Base-by-base conservation (phyloP, 2,329 filamentous ascomycete genomes). In the Alternaria incomplexa region DNA sequence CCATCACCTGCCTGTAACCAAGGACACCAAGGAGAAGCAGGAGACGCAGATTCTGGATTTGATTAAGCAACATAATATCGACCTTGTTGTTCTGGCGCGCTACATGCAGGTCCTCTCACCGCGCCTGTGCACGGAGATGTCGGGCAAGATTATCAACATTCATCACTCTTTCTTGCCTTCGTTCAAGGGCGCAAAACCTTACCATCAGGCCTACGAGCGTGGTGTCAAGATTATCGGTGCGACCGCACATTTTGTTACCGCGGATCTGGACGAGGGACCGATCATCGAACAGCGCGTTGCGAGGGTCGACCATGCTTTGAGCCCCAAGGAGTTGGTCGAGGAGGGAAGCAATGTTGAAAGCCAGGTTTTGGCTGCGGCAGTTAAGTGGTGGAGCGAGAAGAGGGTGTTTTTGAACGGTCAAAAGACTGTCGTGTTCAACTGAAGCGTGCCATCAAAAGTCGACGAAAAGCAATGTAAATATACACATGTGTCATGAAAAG, bases 191-290 rank as follows among this genome's bases (percentile, higher is more conserved):
- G 92, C 92, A 28, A 93, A 93, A 82, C 92, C 92, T 4, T 96
- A 96, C 81, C 92, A 95, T 80, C 92, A 96, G 84, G 92, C 92
- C 8, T 94, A 91, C 77, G 92, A 95, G 67, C 88, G 92, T 26
- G 92, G 92, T 63, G 92, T 96, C 69, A 96, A 96, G 86, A 95
- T 96, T 71, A 93, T 94, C 61, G 92, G 92, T 62, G 92, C 92
- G 23, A 93, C 91, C 3, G 92, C 92, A 6, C 92, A 96, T 81
- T 95, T 95, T 72, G 92, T 95, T 68, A 96, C 92, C 2, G 91
- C 90, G 26, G 92, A 95, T 79, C 81, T 96, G 65, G 92, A 96
- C 75, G 92, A 96, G 83, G 92, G 92, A 2, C 92, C 92, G 11
- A 96, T 96, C 71, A 96, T 96, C 71, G 92, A 95, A 86, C 92